Conservation (phyloP, 2,329 filamentous ascomycete genomes). For the Aspergillus hiratsukae region DNA sequence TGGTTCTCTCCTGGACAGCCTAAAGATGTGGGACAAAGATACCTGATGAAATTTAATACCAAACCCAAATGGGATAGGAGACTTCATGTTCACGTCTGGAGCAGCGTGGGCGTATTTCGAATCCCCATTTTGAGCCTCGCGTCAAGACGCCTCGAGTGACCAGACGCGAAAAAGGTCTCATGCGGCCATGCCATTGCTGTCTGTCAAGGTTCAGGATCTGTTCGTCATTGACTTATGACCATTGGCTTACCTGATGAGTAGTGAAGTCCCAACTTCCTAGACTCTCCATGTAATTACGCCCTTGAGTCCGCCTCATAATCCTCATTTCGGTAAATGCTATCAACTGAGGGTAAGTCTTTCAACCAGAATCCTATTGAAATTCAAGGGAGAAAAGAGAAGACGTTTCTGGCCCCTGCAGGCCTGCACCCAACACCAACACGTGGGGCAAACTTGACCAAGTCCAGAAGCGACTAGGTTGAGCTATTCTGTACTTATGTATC, state of each 20-base stretch:
- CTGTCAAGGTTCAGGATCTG: too few species aligned
- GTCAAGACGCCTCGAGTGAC: too few species aligned
- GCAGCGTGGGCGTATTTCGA: too few species aligned
- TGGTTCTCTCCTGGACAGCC: background rate
- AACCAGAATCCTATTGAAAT: too few species aligned
- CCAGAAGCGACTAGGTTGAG: background rate
- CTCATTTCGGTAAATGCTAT: background rate
- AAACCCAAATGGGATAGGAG: too few species aligned
- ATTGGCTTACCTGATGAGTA: background rate
- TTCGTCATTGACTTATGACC: background rate
- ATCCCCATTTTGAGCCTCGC: too few species aligned
- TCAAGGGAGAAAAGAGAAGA: background rate
- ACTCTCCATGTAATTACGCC: background rate
- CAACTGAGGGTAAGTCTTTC: background rate
- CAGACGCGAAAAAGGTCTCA: too few species aligned
- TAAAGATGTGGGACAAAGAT: background rate
- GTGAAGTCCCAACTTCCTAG: background rate
- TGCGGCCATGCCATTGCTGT: too few species aligned
- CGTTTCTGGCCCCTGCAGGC: slow-evolving; percentile 5
- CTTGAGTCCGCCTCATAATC: too few species aligned
- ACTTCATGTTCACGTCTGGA: too few species aligned
- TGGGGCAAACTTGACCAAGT: slow-evolving; percentile 8
- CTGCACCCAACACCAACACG: slow-evolving; percentile 12
- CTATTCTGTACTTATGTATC: background rate
- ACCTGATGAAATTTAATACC: background rate